These are phyloP conservation scores for Durusdinium trenchii DNA, from an alignment of 73 alveolate species.

Conservation along the genomic window DNA sequence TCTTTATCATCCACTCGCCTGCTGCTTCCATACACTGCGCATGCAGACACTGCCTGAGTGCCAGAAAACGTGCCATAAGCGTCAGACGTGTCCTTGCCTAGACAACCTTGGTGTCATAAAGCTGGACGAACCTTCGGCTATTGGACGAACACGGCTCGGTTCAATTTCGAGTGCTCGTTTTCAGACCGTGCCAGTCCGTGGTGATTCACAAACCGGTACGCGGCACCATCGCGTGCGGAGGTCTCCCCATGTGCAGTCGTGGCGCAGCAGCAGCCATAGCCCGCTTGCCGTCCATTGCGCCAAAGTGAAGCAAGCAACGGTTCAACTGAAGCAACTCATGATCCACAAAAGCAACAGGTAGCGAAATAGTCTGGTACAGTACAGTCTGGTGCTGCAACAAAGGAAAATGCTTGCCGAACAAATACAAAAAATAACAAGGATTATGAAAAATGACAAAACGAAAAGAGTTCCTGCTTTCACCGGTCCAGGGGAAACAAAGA, in stretches of 20 bases:
- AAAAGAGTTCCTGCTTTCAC: background rate
- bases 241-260: too few relatives aligned
- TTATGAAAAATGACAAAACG: background rate
- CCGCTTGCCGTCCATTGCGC: constrained; percentile 84
- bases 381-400: background rate
- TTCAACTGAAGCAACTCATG: too few relatives aligned
- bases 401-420: background rate
- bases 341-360: background rate
- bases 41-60: constrained; percentile 34
- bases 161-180: too few relatives aligned
- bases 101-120: too few relatives aligned
- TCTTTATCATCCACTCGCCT: too few relatives aligned
- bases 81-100: too few relatives aligned
- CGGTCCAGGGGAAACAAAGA: background rate
- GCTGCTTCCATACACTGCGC: constrained; percentile 31
- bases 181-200: too few relatives aligned
- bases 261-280: constrained; percentile 77
- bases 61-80: background rate
- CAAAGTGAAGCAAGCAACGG: background rate
- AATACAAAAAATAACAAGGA: background rate
- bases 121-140: too few relatives aligned
- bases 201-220: too few relatives aligned
- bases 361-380: background rate
- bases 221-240: too few relatives aligned
- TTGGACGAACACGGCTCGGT: too few relatives aligned